phyloP scores from a whole-genome alignment of 305 asterid species.

The Solanum hybrid region DNA sequence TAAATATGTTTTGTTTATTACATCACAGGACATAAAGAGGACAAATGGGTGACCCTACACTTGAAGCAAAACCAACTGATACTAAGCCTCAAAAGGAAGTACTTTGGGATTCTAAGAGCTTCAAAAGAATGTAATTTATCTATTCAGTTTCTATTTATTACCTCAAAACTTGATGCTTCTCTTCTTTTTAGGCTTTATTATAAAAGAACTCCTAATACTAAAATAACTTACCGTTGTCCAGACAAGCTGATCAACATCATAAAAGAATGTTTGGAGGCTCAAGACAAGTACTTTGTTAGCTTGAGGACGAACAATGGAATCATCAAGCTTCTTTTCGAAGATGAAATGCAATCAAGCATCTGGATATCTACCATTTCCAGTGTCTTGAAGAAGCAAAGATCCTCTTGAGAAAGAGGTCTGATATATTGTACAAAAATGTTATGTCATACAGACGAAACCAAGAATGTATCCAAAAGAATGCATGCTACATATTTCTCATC shows the following conservation, averaged over 20 bases:
- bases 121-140: conserved; percentile 37
- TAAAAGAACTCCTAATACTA: not conserved
- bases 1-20: not conserved
- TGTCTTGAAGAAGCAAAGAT: conserved; percentile 25
- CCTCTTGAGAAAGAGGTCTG: conserved; percentile 8
- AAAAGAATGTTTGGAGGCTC: conserved; percentile 24
- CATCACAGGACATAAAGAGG: conserved; percentile 37
- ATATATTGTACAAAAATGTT: not conserved
- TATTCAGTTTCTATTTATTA: not conserved
- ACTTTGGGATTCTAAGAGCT: conserved; percentile 35
- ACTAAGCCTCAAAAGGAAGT: conserved; percentile 41
- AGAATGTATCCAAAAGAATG: not conserved
- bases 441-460: not conserved
- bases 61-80: conserved; percentile 32
- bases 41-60: conserved; percentile 30
- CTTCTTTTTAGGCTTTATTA: not conserved
- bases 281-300: conserved; percentile 31
- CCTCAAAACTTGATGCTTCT: not conserved
- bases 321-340: conserved; percentile 45
- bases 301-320: conserved; percentile 39
- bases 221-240: conserved; percentile 17
- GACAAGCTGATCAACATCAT: conserved; percentile 42
- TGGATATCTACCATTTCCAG: conserved; percentile 43
- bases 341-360: conserved; percentile 34
- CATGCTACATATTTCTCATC: not conserved